These are phyloP conservation scores for Dryas drummondii DNA, from an alignment of 306 rosid species.

Conservation along the genomic window DNA sequence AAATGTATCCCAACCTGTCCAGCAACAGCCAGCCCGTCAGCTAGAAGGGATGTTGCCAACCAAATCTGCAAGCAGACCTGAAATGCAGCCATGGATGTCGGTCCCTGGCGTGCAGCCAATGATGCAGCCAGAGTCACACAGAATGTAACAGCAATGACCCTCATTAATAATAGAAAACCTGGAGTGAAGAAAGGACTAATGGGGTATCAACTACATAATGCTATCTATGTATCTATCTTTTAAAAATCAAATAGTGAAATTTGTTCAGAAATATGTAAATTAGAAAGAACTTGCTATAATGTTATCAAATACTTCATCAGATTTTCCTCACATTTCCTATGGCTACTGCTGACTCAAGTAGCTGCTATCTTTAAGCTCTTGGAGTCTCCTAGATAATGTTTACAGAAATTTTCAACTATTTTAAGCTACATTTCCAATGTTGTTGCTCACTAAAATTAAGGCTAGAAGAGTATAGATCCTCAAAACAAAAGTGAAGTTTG, in stretches of 20 bases:
- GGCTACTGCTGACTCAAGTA: not conserved
- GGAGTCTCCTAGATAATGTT: too few relatives aligned
- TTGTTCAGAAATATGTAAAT: too few relatives aligned
- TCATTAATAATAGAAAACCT: slow-evolving; percentile 85
- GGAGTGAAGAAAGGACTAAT: slow-evolving; percentile 26
- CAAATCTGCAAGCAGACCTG: slow-evolving; percentile 95
- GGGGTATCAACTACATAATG: slow-evolving; percentile 18
- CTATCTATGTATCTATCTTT: not conserved
- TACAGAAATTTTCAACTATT: too few relatives aligned
- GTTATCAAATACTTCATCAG: not conserved
- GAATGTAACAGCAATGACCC: slow-evolving; percentile 92
- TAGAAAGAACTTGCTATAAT: not conserved
- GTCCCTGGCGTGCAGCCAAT: slow-evolving; percentile 80
- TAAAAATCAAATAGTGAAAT: not conserved
- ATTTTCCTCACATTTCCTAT: not conserved
- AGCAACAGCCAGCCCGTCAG: slow-evolving; percentile 96
- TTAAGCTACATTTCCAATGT: too few relatives aligned
- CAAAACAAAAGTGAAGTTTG: too few relatives aligned
- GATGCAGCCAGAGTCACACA: slow-evolving; percentile 94
- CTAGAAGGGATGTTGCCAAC: slow-evolving; percentile 90
- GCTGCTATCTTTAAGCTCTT: too few relatives aligned
- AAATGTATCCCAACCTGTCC: slow-evolving; percentile 70
- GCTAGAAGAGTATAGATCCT: too few relatives aligned
- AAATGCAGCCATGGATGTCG: slow-evolving; percentile 95
- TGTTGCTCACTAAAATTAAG: too few relatives aligned